These are phyloP conservation scores for Flaveria robusta DNA, from an alignment of 129 eudicot genomes.

Conservation along the genomic window DNA sequence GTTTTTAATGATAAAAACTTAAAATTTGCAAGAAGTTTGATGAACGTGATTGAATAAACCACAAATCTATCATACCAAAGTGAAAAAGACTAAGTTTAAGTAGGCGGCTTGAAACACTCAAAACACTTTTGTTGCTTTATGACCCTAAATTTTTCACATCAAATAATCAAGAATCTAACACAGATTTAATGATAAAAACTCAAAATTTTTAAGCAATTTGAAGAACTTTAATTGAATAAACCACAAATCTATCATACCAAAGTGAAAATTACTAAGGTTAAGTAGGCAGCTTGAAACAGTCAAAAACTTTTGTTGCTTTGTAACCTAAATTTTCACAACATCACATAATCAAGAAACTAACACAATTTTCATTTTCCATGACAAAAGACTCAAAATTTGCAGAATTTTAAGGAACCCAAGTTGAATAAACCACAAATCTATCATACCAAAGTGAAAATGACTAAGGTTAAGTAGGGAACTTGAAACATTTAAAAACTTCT, in stretches of 20 bases:
- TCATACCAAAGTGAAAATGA: background rate
- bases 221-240: slow-evolving; percentile 16
- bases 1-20: too few species aligned
- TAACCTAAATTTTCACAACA: background rate
- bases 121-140: slow-evolving; percentile 5
- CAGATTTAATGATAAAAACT: too few species aligned
- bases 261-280: background rate
- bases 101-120: background rate
- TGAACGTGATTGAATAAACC: slow-evolving; percentile 11
- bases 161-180: slow-evolving; percentile 15
- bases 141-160: background rate
- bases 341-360: slow-evolving; percentile 13
- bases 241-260: slow-evolving; percentile 7
- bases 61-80: slow-evolving; percentile 7
- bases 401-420: slow-evolving; percentile 11
- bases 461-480: background rate
- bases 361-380: background rate
- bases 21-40: slow-evolving; percentile 18
- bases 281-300: background rate
- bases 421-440: slow-evolving; percentile 14
- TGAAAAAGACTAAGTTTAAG: slow-evolving; percentile 1
- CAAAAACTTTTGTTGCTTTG: slow-evolving; percentile 5
- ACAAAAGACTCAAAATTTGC: slow-evolving; percentile 9
- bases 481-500: slow-evolving; percentile 2
- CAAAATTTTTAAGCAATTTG: slow-evolving; percentile 12